Conservation (phyloP, 176 grass and related monocot genomes). For the Zoysia japonica region DNA sequence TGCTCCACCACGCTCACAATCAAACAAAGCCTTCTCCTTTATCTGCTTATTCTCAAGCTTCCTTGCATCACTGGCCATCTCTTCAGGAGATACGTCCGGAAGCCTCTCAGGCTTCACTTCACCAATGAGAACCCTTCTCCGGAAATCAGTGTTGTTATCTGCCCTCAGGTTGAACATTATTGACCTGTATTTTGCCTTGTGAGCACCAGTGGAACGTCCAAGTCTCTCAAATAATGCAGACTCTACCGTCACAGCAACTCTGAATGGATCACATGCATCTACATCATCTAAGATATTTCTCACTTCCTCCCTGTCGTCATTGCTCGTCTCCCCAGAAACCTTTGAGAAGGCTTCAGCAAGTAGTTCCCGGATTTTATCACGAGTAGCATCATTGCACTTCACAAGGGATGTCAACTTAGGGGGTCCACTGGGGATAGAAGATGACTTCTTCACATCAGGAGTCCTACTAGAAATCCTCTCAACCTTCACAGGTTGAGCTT, state of each 20-base stretch:
- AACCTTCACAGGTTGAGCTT: slow-evolving; percentile 36
- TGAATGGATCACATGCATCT: slow-evolving; percentile 65
- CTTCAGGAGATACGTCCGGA: slow-evolving; percentile 50
- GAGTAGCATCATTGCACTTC: slow-evolving; percentile 66
- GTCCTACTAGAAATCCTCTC: slow-evolving; percentile 40
- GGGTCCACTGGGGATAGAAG: slow-evolving; percentile 34
- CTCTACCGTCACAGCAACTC: slow-evolving; percentile 72
- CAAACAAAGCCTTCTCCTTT: slow-evolving; percentile 81
- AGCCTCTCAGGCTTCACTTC: slow-evolving; percentile 58
- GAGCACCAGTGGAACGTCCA: slow-evolving; percentile 60
- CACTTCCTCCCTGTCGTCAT: slow-evolving; percentile 65
- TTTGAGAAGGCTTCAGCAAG: slow-evolving; percentile 77
- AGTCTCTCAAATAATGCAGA: slow-evolving; percentile 72
- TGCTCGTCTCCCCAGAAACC: slow-evolving; percentile 64
- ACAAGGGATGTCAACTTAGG: slow-evolving; percentile 64
- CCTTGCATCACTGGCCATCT: slow-evolving; percentile 81
- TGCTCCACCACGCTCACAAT: slow-evolving; percentile 57
- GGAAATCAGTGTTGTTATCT: slow-evolving; percentile 78
- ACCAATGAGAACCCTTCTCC: slow-evolving; percentile 66
- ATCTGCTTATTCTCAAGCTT: slow-evolving; percentile 75
- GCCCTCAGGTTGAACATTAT: slow-evolving; percentile 85
- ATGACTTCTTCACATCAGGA: slow-evolving; percentile 44
- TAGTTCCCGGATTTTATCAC: slow-evolving; percentile 72
- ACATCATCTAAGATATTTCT: slow-evolving; percentile 69
- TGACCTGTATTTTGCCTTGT: slow-evolving; percentile 82